A percentile compares a stretch with the other conserved stretches of the same genome.
Evolutionary conservation across 225 moss, liverwort and hornwort genomes (phyloP).

Genomic region (Marchantia paleacea): DNA sequence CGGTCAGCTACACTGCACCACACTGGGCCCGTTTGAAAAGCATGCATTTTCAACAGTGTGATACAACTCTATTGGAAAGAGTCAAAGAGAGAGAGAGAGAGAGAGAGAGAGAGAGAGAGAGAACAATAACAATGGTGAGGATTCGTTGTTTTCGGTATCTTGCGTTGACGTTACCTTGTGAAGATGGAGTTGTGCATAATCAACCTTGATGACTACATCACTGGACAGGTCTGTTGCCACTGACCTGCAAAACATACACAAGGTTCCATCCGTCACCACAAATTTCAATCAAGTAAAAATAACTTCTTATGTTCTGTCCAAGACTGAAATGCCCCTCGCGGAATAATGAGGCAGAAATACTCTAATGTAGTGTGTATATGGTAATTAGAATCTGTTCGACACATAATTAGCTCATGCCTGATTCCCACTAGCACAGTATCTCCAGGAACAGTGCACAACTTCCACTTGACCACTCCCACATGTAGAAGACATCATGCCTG

Average conservation of each 20-base stretch:
- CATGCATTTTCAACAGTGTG: background rate
- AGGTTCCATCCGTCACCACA: background rate
- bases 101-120: too few relatives aligned
- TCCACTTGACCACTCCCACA: background rate
- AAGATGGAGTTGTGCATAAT: constrained; percentile 64
- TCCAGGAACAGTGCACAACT: background rate
- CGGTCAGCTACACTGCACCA: background rate
- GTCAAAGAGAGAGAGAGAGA: background rate
- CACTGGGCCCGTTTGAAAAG: background rate
- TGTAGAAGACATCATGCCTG: background rate
- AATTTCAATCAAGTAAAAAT: background rate
- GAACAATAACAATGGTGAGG: background rate
- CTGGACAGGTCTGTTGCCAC: constrained; percentile 69
- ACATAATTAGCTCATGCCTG: background rate
- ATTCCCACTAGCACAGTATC: background rate
- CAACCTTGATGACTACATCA: constrained; percentile 62
- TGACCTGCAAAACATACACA: constrained; percentile 45
- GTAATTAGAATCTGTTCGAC: background rate
- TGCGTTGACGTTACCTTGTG: constrained; percentile 92
- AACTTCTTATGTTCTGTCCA: background rate
- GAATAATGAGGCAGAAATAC: too few relatives aligned
- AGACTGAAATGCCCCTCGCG: background rate
- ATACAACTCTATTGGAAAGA: background rate
- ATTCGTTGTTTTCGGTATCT: too few relatives aligned
- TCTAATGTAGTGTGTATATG: background rate